Evolutionary conservation across 169 alveolate genomes (phyloP).

Genomic region (Plasmodium fragile): DNA sequence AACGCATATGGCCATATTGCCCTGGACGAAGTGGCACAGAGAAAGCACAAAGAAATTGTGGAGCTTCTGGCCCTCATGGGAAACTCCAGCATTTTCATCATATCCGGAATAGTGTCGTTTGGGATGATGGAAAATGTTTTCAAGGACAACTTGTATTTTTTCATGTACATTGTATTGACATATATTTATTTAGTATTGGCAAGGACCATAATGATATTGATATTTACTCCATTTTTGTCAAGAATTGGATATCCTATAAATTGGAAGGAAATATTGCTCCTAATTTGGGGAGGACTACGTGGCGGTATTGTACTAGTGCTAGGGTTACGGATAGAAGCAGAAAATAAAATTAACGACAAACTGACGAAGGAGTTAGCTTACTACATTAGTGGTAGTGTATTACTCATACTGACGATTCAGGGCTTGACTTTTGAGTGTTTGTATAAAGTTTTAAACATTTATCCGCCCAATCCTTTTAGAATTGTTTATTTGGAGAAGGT

Average conservation of each 20-base stretch:
- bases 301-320: constrained; percentile 94
- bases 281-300: constrained; percentile 94
- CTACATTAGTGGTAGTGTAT: constrained; percentile 93
- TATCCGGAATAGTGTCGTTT: constrained; percentile 88
- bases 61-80: constrained; percentile 87
- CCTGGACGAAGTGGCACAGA: constrained; percentile 88
- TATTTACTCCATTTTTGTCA: constrained; percentile 86
- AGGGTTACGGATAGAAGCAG: constrained; percentile 92
- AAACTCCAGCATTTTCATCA: constrained; percentile 87
- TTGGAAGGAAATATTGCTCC: constrained; percentile 89
- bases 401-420: constrained; percentile 90
- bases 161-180: constrained; percentile 74
- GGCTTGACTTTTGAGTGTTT: constrained; percentile 92
- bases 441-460: constrained; percentile 87
- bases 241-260: constrained; percentile 86
- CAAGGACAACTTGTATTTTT: constrained; percentile 35
- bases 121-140: constrained; percentile 88
- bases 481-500: constrained; percentile 89
- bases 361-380: constrained; percentile 89
- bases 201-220: constrained; percentile 85
- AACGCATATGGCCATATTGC: constrained; percentile 90
- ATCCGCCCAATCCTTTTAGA: constrained; percentile 91
- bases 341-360: constrained; percentile 81
- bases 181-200: constrained; percentile 85
- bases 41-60: constrained; percentile 84